Percentiles rank a stretch among this genome's conserved stretches.
These are phyloP conservation scores for Leptographium procerum DNA, from an alignment of 2,329 filamentous ascomycete species.

Conservation along the genomic window DNA sequence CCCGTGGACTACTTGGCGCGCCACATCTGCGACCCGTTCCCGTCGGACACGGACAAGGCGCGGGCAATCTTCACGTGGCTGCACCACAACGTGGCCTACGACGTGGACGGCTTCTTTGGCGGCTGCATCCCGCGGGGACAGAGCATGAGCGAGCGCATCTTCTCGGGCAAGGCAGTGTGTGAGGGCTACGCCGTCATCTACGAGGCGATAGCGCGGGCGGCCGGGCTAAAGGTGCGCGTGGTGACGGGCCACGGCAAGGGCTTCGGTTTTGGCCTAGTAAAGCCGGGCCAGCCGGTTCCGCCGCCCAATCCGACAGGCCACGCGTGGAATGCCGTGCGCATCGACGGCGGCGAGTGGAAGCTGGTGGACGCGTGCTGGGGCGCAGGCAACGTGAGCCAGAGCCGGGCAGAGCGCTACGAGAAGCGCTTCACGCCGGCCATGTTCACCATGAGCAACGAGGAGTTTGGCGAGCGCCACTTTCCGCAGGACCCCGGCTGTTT, in stretches of 20 bases:
- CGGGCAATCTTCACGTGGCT: conserved; percentile 90
- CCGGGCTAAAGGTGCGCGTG: conserved; percentile 63
- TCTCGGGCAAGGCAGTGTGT: conserved; percentile 74
- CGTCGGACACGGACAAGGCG: conserved; percentile 80
- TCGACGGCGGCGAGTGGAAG: conserved; percentile 85
- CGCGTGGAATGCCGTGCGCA: conserved; percentile 86
- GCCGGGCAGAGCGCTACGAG: conserved; percentile 46
- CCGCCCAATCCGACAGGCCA: conserved; percentile 53
- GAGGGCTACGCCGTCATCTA: conserved; percentile 83
- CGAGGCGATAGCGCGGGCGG: conserved; percentile 62
- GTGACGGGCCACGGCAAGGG: conserved; percentile 79
- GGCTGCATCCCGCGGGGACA: conserved; percentile 50
- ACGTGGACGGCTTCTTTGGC: conserved; percentile 67
- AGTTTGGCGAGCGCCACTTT: conserved; percentile 74
- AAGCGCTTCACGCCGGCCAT: conserved; percentile 54
- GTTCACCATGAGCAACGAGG: conserved; percentile 57
- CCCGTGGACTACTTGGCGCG: conserved; percentile 65
- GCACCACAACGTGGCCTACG: conserved; percentile 86
- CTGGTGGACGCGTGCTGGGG: conserved; percentile 90
- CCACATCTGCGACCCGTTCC: conserved; percentile 67
- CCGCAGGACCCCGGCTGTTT: conserved; percentile 58
- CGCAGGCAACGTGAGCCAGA: conserved; percentile 54
- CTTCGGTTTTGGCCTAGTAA: conserved; percentile 55
- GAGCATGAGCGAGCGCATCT: conserved; percentile 62
- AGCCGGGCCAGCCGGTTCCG: conserved; percentile 54